Evolutionary conservation across 495 filamentous ascomycete genomes (phyloP), one percentile per base, ranked within the genome.

Genomic region (Penicillium egyptiacum): DNA sequence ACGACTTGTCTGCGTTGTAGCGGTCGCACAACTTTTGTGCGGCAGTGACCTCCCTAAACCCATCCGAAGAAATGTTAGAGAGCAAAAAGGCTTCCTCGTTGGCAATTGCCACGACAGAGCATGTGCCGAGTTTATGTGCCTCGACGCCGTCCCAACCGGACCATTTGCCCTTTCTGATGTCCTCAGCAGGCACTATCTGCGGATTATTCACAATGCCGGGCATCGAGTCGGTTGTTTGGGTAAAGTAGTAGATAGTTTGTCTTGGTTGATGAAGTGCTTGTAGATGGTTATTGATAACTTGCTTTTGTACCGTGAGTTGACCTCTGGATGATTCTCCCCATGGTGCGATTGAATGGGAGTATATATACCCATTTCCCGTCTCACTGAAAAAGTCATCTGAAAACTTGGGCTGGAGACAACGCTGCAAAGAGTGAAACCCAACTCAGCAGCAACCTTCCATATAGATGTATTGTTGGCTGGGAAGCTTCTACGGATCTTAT

Each of bases 321-420:
- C n/a, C 7, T 25, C 14, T 17, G 20, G 16, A 17, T 17, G 3
- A 17, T 46, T 46, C 22, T 8, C 12, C 0, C 16, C 11, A n/a
- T 28, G 23, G 6, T 26, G 28, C 22, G 19, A 8, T 43, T n/a
- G 2, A 19, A 19, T 5, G 2, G 4, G 35, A 17, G n/a, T 44
- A 22, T 53, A 53, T 53, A 53, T n/a, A 53, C 16, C 43, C 14
- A 26, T 46, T 22, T n/a, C 14, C 6, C 1, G 8, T 16, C 26
- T n/a, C 6, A 2, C 37, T 10, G 17, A 3, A 2, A 20, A 52
- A 16, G 6, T 20, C 14, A 31, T 41, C 3, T 20, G 14, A 3
- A 22, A 26, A 53, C 11, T 53, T 53, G 50, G 50, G 50, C 50
- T 41, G 50, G 39, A 44, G 44, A 35, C 50, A 42, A 23, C 23